A percentile compares a stretch with the other conserved stretches of the same genome.
phyloP scores from a whole-genome alignment of 345 rosid species.

The Arabis hirsuta region DNA sequence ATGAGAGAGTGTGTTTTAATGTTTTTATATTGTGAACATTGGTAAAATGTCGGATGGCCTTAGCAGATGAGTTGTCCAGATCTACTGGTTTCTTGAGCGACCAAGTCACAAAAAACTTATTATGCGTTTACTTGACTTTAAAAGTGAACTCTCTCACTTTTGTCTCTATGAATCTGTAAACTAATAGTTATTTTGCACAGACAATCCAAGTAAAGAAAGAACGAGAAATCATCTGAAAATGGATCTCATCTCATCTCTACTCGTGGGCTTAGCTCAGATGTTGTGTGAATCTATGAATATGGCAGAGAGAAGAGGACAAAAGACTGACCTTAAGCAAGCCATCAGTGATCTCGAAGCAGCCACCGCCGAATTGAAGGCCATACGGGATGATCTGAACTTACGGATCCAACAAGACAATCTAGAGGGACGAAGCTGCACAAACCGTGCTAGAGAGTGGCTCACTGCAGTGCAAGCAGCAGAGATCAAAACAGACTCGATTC shows the following conservation, averaged over 20 bases:
- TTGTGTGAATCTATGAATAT: slow-evolving; percentile 36
- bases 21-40: no score
- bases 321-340: slow-evolving; percentile 30
- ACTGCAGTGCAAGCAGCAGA: slow-evolving; percentile 7
- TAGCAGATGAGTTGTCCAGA: not conserved
- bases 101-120: not conserved
- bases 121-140: slow-evolving; percentile 23
- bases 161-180: not conserved
- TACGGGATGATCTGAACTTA: slow-evolving; percentile 33
- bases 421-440: slow-evolving; percentile 32
- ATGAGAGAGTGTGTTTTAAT: no score
- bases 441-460: slow-evolving; percentile 36
- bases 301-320: slow-evolving; percentile 15
- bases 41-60: no score
- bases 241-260: slow-evolving; percentile 36
- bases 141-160: slow-evolving; percentile 19
- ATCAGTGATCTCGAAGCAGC: slow-evolving; percentile 36
- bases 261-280: slow-evolving; percentile 30
- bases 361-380: slow-evolving; percentile 32
- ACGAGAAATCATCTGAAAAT: slow-evolving; percentile 22
- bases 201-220: slow-evolving; percentile 13
- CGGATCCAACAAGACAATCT: slow-evolving; percentile 23
- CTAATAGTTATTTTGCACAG: not conserved
- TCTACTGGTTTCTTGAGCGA: slow-evolving; percentile 15
- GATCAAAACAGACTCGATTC: slow-evolving; percentile 8